phyloP scores from a whole-genome alignment of 495 filamentous ascomycete genomes.

The Cercophora sp. region DNA sequence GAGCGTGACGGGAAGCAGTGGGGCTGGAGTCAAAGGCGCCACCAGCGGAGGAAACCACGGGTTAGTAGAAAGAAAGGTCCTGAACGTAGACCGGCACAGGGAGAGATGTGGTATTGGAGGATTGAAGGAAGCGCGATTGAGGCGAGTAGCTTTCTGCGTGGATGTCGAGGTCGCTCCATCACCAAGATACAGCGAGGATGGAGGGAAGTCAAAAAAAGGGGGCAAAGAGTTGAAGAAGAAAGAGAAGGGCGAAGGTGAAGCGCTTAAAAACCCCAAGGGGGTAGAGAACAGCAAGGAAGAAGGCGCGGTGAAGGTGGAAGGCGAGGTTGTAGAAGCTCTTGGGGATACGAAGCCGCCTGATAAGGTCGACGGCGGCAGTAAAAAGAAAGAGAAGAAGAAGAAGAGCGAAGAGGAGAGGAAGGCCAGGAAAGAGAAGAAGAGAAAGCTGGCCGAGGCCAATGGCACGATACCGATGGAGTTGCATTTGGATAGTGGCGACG shows the following conservation, averaged over 20 bases:
- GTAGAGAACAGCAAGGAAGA: slow-evolving; percentile 53
- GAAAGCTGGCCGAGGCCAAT: slow-evolving; percentile 74
- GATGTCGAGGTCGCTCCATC: slow-evolving; percentile 89
- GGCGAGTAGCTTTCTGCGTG: slow-evolving; percentile 89
- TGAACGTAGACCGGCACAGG: slow-evolving; percentile 80
- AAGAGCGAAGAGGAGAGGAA: slow-evolving; percentile 82
- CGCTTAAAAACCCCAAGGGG: slow-evolving; percentile 59
- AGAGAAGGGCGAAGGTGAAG: slow-evolving; percentile 64
- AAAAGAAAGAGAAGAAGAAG: slow-evolving; percentile 89
- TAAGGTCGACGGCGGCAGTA: slow-evolving; percentile 24
- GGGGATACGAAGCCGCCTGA: slow-evolving; percentile 16
- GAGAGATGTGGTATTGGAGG: slow-evolving; percentile 77
- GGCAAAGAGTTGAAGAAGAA: slow-evolving; percentile 61
- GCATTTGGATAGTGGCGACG: slow-evolving; percentile 53
- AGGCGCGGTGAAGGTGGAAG: slow-evolving; percentile 38
- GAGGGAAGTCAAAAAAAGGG: slow-evolving; percentile 21
- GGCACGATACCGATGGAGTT: slow-evolving; percentile 77
- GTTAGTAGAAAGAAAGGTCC: slow-evolving; percentile 68
- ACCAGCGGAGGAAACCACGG: too few relatives aligned
- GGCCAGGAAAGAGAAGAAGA: slow-evolving; percentile 78
- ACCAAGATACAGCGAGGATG: slow-evolving; percentile 53
- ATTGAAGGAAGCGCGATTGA: slow-evolving; percentile 72
- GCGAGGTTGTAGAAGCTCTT: slow-evolving; percentile 38
- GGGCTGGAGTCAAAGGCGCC: slow-evolving; percentile 35
- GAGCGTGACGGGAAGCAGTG: slow-evolving; percentile 44